phyloP scores from a whole-genome alignment of 495 filamentous ascomycete genomes.

The Neurospora sp. region DNA sequence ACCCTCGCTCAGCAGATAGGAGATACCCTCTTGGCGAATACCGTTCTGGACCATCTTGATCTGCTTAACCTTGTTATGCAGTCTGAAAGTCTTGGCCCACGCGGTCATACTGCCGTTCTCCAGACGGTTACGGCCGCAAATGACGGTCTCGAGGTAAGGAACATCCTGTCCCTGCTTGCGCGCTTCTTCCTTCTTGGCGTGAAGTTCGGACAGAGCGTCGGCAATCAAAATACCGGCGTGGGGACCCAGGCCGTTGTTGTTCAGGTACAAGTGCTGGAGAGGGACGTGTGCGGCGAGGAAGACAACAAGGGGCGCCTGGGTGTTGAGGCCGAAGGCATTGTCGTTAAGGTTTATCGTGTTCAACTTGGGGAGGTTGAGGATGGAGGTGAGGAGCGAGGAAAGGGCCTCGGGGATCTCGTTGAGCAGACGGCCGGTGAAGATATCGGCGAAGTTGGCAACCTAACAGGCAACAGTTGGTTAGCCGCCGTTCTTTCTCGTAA shows the following conservation, averaged over 20 bases:
- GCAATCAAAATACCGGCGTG: constrained; percentile 79
- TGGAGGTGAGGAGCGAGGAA: constrained; percentile 70
- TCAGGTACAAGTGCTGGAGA: constrained; percentile 83
- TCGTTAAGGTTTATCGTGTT: constrained; percentile 93
- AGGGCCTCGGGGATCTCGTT: constrained; percentile 90
- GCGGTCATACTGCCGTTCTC: constrained; percentile 94
- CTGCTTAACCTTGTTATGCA: constrained; percentile 66
- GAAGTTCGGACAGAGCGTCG: constrained; percentile 66
- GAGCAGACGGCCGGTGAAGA: constrained; percentile 91
- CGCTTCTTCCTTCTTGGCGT: constrained; percentile 66
- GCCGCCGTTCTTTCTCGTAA: not conserved
- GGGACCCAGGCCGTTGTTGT: constrained; percentile 97
- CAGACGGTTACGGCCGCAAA: constrained; percentile 90
- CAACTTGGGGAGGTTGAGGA: constrained; percentile 70
- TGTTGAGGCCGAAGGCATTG: constrained; percentile 95
- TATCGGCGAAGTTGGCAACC: constrained; percentile 85
- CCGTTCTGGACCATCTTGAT: constrained; percentile 99
- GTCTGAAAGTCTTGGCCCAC: constrained; percentile 78
- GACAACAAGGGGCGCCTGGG: constrained; percentile 67
- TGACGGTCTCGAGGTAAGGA: constrained; percentile 79
- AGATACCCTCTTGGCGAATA: constrained; percentile 87
- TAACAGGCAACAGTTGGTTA: constrained; percentile 25
- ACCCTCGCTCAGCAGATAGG: constrained; percentile 63
- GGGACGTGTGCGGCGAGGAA: constrained; percentile 81
- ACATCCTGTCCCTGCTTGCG: constrained; percentile 55